These are phyloP conservation scores for Camellia granthamiana DNA, from an alignment of 148 eudicot species.

Conservation along the genomic window DNA sequence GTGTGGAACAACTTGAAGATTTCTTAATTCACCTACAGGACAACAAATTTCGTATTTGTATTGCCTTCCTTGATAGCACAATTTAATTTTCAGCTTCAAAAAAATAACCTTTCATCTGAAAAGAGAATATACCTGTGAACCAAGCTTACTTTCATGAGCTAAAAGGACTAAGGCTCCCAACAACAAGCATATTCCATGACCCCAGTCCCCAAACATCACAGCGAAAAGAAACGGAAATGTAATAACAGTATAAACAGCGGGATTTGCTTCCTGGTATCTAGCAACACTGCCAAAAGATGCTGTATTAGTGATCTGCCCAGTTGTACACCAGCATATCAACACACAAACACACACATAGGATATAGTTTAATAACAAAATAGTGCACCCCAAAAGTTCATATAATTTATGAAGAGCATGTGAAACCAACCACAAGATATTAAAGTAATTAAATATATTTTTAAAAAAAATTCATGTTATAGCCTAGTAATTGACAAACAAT, in stretches of 20 bases:
- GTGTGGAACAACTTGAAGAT: slow-evolving; percentile 5
- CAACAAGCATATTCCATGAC: slow-evolving; percentile 95
- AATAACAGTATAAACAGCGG: slow-evolving; percentile 85
- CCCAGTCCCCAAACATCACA: slow-evolving; percentile 99
- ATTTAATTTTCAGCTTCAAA: background rate
- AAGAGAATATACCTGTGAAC: slow-evolving; percentile 67
- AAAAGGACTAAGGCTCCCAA: slow-evolving; percentile 80
- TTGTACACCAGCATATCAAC: background rate
- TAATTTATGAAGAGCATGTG: background rate
- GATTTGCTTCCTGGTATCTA: slow-evolving; percentile 96
- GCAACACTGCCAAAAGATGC: slow-evolving; percentile 68
- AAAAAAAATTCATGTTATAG: background rate
- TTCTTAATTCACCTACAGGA: slow-evolving; percentile 1
- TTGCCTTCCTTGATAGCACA: background rate
- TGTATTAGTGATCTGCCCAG: slow-evolving; percentile 16
- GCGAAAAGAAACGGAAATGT: slow-evolving; percentile 99
- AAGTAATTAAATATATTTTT: background rate
- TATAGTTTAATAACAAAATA: background rate
- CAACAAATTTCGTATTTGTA: background rate
- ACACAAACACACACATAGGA: background rate
- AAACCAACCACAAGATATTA: slow-evolving; percentile 3
- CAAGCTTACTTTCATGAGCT: slow-evolving; percentile 74
- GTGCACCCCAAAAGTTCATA: background rate
- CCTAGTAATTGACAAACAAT: background rate
- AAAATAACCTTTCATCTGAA: background rate